Conservation (phyloP, 805 yeast genomes). For the Saccharomycopsis javanensis region DNA sequence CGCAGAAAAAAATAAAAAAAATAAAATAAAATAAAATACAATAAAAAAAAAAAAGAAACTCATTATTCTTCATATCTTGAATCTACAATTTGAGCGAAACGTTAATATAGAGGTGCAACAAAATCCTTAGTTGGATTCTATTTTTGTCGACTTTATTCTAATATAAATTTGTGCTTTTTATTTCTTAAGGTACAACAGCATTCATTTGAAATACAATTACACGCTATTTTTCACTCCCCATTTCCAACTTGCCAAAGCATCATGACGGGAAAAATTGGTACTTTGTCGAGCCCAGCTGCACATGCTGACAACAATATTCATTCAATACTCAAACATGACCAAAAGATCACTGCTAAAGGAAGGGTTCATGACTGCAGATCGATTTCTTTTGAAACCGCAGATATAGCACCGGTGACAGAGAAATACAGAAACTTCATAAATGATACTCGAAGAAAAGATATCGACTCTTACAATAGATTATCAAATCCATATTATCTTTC, state of each 20-base stretch:
- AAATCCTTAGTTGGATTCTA: too few relatives aligned
- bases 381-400: slow-evolving; percentile 18
- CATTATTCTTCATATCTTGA: too few relatives aligned
- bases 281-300: neutral
- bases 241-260: neutral
- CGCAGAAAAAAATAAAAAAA: too few relatives aligned
- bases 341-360: neutral
- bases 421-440: slow-evolving; percentile 13
- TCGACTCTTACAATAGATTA: slow-evolving; percentile 12
- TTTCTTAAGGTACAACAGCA: too few relatives aligned
- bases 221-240: too few relatives aligned
- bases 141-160: too few relatives aligned
- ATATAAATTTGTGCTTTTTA: too few relatives aligned
- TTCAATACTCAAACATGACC: neutral
- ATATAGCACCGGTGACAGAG: slow-evolving; percentile 13
- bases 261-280: neutral
- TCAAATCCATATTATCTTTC: slow-evolving; percentile 16
- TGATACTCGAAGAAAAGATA: slow-evolving; percentile 11
- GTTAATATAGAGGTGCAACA: too few relatives aligned
- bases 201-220: too few relatives aligned
- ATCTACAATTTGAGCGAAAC: too few relatives aligned
- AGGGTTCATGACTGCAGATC: neutral
- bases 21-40: too few relatives aligned
- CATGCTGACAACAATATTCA: neutral
- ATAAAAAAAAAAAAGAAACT: too few relatives aligned